Percentiles rank a stretch among this genome's conserved stretches.
Evolutionary conservation across 1,139 yeast species (phyloP).

Genomic region (Geotrichum cucujoidarum): DNA sequence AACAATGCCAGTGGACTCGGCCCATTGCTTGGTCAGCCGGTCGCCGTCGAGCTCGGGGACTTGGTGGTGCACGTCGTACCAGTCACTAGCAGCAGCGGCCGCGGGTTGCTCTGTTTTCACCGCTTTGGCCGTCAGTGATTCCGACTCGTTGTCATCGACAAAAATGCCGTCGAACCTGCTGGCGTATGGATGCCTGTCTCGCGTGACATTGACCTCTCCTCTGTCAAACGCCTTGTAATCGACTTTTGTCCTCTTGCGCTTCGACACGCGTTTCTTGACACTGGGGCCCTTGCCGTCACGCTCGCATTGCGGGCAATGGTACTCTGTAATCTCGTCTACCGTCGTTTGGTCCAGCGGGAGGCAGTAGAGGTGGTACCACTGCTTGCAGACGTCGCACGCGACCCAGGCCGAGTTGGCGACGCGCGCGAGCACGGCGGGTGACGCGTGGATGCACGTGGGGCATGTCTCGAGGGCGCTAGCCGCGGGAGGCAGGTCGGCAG

Average conservation of each 20-base stretch:
- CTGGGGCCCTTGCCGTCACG: conserved; percentile 51
- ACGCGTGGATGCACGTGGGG: conserved; percentile 7
- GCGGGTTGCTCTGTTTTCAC: neutral
- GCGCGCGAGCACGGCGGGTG: neutral
- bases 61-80: conserved; percentile 11
- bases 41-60: conserved; percentile 31
- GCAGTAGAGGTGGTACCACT: conserved; percentile 61
- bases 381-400: conserved; percentile 54
- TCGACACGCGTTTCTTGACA: conserved; percentile 50
- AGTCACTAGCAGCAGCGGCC: neutral
- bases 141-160: neutral
- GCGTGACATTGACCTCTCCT: conserved; percentile 57
- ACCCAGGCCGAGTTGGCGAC: conserved; percentile 44
- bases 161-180: conserved; percentile 16
- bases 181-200: conserved; percentile 23
- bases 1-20: conserved; percentile 32
- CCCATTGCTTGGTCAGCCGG: conserved; percentile 41
- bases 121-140: neutral
- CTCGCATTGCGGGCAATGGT: conserved; percentile 53
- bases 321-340: conserved; percentile 43
- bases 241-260: conserved; percentile 49
- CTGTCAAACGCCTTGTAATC: conserved; percentile 79
- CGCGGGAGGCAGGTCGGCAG: too few relatives aligned
- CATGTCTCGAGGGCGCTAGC: conserved; percentile 5
- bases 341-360: conserved; percentile 40